phyloP scores from a whole-genome alignment of 306 rosid species.

The Cucurbita pepo region DNA sequence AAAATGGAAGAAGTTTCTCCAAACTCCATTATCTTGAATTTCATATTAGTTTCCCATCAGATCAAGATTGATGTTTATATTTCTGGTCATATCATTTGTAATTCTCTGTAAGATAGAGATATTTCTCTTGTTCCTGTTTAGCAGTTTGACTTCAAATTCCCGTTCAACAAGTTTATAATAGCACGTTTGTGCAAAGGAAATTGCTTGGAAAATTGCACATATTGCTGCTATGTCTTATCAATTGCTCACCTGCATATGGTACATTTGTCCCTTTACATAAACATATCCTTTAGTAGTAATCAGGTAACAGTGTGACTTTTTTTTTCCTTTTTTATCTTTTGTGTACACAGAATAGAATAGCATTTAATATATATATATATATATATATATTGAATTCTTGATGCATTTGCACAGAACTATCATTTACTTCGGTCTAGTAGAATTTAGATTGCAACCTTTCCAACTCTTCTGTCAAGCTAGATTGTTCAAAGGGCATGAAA shows the following conservation, averaged over 20 bases:
- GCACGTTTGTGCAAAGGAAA: neutral
- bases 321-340: neutral
- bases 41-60: neutral
- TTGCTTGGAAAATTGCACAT: neutral
- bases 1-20: neutral
- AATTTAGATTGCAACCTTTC: conserved; percentile 51
- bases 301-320: neutral
- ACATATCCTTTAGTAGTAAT: neutral
- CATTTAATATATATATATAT: no score
- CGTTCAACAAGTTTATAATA: conserved; percentile 2
- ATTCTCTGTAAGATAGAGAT: neutral
- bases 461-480: conserved; percentile 39
- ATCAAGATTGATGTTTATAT: neutral
- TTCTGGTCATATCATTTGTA: conserved; percentile 4
- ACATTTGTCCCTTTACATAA: neutral
- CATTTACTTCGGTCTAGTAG: conserved; percentile 40
- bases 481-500: conserved; percentile 52
- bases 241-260: neutral
- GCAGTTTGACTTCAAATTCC: neutral
- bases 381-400: neutral
- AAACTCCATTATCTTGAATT: neutral
- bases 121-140: neutral
- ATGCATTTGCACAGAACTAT: neutral
- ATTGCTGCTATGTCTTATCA: conserved; percentile 1
- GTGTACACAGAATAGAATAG: neutral